Conservation (phyloP, 306 rosid species). For the Datisca glomerata region DNA sequence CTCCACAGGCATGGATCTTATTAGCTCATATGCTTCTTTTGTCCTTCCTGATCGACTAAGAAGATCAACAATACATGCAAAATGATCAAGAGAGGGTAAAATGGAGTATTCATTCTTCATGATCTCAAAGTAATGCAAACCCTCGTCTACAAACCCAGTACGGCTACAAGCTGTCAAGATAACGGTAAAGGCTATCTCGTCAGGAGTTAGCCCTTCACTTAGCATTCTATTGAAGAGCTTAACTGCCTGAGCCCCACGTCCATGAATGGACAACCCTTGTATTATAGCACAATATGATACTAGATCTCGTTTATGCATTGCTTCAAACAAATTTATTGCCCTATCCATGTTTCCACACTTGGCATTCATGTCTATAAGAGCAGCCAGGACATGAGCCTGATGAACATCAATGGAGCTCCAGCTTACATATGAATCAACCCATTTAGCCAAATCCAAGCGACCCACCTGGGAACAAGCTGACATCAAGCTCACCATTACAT, state of each 20-base stretch:
- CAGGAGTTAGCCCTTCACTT: slow-evolving; percentile 51
- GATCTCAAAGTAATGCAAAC: slow-evolving; percentile 47
- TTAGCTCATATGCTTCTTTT: slow-evolving; percentile 50
- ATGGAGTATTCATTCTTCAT: slow-evolving; percentile 31
- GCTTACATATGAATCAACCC: slow-evolving; percentile 48
- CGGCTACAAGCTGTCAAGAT: slow-evolving; percentile 64
- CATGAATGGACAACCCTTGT: slow-evolving; percentile 69
- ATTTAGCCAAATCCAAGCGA: slow-evolving; percentile 35
- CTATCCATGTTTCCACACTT: slow-evolving; percentile 74
- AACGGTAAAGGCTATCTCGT: slow-evolving; percentile 63
- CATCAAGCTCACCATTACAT: slow-evolving; percentile 59
- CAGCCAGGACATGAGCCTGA: slow-evolving; percentile 42
- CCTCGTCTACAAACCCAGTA: slow-evolving; percentile 58
- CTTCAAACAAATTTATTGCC: slow-evolving; percentile 37
- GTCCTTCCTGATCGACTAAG: slow-evolving; percentile 55
- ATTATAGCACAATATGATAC: slow-evolving; percentile 59
- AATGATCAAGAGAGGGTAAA: slow-evolving; percentile 55
- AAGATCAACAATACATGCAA: slow-evolving; percentile 73
- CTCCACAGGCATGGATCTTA: slow-evolving; percentile 41
- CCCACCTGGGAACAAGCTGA: slow-evolving; percentile 64
- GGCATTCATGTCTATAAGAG: slow-evolving; percentile 77
- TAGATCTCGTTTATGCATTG: slow-evolving; percentile 34
- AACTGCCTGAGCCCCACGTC: slow-evolving; percentile 43
- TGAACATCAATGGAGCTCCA: slow-evolving; percentile 24
- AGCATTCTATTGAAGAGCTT: slow-evolving; percentile 51